These are phyloP conservation scores for Pythium pyrilobum DNA, from an alignment of 352 stramenopile genomes.

Conservation along the genomic window DNA sequence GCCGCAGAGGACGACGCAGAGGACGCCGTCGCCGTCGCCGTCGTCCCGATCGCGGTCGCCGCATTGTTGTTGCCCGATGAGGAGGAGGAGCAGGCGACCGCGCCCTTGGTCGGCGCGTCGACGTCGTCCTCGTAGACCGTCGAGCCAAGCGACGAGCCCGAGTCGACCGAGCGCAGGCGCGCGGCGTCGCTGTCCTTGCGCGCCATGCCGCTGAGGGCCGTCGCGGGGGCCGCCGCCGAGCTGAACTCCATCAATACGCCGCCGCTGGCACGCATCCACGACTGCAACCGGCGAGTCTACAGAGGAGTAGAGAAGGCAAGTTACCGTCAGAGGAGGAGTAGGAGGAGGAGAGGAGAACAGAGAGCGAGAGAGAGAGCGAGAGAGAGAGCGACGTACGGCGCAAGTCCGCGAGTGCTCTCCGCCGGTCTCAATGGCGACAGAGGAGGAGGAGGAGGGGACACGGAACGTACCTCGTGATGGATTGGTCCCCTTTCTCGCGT, in stretches of 20 bases:
- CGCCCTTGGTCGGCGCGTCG: neutral
- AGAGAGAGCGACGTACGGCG: too few relatives aligned
- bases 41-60: neutral
- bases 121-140: conserved; percentile 12
- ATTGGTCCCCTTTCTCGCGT: too few relatives aligned
- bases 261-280: conserved; percentile 7
- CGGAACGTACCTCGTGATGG: too few relatives aligned
- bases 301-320: neutral
- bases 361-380: neutral
- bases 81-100: neutral
- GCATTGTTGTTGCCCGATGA: neutral
- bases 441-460: too few relatives aligned
- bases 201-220: neutral
- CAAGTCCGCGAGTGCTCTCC: too few relatives aligned
- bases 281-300: too few relatives aligned
- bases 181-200: neutral
- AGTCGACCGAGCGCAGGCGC: conserved; percentile 5
- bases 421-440: too few relatives aligned
- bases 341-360: neutral
- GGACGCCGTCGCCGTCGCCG: neutral
- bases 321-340: too few relatives aligned
- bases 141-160: conserved; percentile 8
- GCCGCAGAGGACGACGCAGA: neutral
- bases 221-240: neutral
- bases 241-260: conserved; percentile 14